A percentile compares a stretch with the other conserved stretches of the same genome.
phyloP scores from a whole-genome alignment of 768 basidiomycete genomes.

The Coprinopsis sp. region DNA sequence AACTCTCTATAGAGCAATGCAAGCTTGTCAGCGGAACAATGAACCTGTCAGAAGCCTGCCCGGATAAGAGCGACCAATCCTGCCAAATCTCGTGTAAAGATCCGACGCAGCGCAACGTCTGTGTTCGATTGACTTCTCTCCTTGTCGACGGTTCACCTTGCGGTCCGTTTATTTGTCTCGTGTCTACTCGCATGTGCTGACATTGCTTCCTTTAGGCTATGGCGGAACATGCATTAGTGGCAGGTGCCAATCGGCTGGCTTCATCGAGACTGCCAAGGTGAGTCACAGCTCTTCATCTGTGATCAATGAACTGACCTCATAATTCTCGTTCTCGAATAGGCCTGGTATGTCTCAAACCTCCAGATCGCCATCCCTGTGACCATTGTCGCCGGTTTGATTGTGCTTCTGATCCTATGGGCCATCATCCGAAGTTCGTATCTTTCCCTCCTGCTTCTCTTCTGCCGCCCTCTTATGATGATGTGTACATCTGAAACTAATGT shows the following conservation, averaged over 20 bases:
- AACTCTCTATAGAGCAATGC: conserved; percentile 58
- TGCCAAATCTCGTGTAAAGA: conserved; percentile 82
- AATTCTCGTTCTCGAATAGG: conserved; percentile 30
- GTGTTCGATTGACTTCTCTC: conserved; percentile 63
- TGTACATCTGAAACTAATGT: neutral
- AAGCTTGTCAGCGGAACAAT: conserved; percentile 66
- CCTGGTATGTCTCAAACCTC: conserved; percentile 74
- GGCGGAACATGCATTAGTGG: conserved; percentile 65
- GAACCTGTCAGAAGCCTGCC: conserved; percentile 63
- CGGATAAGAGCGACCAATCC: conserved; percentile 52
- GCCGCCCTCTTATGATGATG: conserved; percentile 6
- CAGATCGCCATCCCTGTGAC: conserved; percentile 79
- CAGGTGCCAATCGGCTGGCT: conserved; percentile 54
- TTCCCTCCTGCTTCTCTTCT: conserved; percentile 7
- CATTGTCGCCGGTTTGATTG: conserved; percentile 60
- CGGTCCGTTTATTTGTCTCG: conserved; percentile 41
- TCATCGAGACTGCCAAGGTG: conserved; percentile 61
- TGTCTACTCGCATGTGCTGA: conserved; percentile 2
- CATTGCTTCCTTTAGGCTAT: conserved; percentile 41
- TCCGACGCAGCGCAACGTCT: conserved; percentile 54
- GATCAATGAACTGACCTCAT: conserved; percentile 8
- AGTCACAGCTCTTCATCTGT: conserved; percentile 4
- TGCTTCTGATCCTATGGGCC: conserved; percentile 52
- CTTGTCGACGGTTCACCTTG: conserved; percentile 83
- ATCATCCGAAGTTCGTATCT: conserved; percentile 38